phyloP scores from a whole-genome alignment of 768 basidiomycete species.

The Strobilomyces echinocephalus region DNA sequence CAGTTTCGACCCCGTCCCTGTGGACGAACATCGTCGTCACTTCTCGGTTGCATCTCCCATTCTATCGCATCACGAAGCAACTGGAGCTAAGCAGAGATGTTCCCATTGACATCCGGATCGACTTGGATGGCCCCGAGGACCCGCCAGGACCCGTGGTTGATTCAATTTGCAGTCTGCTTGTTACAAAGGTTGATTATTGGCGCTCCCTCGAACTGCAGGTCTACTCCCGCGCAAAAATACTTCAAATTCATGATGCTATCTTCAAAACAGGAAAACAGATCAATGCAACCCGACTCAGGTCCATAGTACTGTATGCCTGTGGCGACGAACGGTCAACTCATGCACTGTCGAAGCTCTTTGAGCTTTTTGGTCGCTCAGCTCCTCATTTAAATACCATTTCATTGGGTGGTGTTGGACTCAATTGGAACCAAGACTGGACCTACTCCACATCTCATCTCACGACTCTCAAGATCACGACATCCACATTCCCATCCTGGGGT shows the following conservation, averaged over 20 bases:
- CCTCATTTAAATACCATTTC: background rate
- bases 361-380: background rate
- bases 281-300: background rate
- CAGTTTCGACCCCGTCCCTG: background rate
- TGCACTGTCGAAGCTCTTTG: background rate
- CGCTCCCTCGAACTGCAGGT: background rate
- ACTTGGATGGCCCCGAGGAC: background rate
- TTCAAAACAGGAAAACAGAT: background rate
- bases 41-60: too few species aligned
- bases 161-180: background rate
- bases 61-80: background rate
- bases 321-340: too few species aligned
- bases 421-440: background rate
- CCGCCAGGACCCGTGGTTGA: background rate
- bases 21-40: background rate
- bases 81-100: background rate
- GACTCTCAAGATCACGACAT: background rate
- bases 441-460: background rate
- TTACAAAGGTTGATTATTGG: background rate
- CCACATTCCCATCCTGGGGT: background rate
- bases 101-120: background rate
- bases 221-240: fast-evolving
- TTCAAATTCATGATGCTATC: background rate
- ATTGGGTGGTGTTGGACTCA: background rate
- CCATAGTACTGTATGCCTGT: background rate